Evolutionary conservation across 1,284 basidiomycete species (phyloP).

Genomic region (Trametes sp.): DNA sequence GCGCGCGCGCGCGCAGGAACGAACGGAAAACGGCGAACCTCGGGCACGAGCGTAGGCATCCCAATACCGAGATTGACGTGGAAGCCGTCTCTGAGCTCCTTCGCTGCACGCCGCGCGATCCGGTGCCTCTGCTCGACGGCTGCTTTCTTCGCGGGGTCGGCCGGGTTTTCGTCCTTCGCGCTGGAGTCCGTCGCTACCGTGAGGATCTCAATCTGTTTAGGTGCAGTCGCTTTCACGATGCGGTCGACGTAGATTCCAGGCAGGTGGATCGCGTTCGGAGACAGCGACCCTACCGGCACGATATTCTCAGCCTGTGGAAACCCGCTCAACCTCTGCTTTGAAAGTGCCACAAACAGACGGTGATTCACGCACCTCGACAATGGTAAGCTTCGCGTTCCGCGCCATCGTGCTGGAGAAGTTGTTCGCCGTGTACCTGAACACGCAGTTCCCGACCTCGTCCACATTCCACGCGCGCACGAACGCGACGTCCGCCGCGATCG

Average conservation of each 20-base stretch:
- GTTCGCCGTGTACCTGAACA: conserved; percentile 89
- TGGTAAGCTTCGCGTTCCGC: conserved; percentile 88
- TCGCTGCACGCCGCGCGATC: conserved; percentile 88
- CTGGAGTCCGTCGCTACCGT: conserved; percentile 59
- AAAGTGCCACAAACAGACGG: not conserved
- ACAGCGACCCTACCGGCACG: conserved; percentile 86
- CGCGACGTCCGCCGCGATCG: conserved; percentile 88
- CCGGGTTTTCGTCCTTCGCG: conserved; percentile 36
- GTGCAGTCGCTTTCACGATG: conserved; percentile 79
- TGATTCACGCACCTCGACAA: conserved; percentile 82
- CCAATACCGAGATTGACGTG: conserved; percentile 80
- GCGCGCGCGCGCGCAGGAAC: not conserved
- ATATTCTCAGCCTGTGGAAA: conserved; percentile 83
- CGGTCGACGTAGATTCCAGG: conserved; percentile 91
- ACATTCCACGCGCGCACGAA: conserved; percentile 96
- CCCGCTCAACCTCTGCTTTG: not conserved
- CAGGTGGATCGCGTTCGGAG: conserved; percentile 85
- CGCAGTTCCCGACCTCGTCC: conserved; percentile 88
- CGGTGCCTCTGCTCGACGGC: conserved; percentile 64
- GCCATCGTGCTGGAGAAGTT: conserved; percentile 92
- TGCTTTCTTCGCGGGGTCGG: conserved; percentile 54
- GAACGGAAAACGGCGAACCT: conserved; percentile 31
- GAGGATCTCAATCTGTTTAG: conserved; percentile 83
- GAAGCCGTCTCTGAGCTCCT: conserved; percentile 91
- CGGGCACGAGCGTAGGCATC: conserved; percentile 93